These are phyloP conservation scores for Phytophthora hybrid DNA, from an alignment of 352 stramenopile species.

Conservation along the genomic window DNA sequence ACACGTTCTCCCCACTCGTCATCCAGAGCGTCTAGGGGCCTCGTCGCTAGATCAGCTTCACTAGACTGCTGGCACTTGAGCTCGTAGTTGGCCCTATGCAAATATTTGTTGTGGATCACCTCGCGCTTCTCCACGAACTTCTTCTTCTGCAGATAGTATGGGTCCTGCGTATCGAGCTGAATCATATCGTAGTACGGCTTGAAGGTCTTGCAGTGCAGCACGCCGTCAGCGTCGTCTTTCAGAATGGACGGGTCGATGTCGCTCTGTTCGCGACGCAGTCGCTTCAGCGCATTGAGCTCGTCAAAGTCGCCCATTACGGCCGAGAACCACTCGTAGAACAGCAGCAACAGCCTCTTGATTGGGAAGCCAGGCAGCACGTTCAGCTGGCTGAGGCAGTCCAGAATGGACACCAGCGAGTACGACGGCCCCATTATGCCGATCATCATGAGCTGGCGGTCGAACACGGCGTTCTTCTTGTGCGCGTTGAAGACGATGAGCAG, in stretches of 20 bases:
- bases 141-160: slow-evolving; percentile 77
- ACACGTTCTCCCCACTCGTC: slow-evolving; percentile 79
- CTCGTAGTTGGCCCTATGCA: slow-evolving; percentile 70
- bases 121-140: slow-evolving; percentile 73
- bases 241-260: slow-evolving; percentile 51
- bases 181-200: slow-evolving; percentile 58
- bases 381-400: slow-evolving; percentile 78
- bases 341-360: slow-evolving; percentile 79
- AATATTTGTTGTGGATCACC: slow-evolving; percentile 77
- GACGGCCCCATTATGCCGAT: slow-evolving; percentile 66
- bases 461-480: slow-evolving; percentile 66
- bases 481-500: slow-evolving; percentile 81
- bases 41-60: slow-evolving; percentile 56
- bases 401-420: slow-evolving; percentile 69
- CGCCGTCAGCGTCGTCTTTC: slow-evolving; percentile 58
- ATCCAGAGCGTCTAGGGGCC: slow-evolving; percentile 58
- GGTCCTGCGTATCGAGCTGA: slow-evolving; percentile 65
- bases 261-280: slow-evolving; percentile 50
- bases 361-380: slow-evolving; percentile 80
- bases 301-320: slow-evolving; percentile 63
- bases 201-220: slow-evolving; percentile 77
- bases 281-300: slow-evolving; percentile 64
- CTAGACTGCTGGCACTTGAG: slow-evolving; percentile 55
- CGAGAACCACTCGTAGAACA: slow-evolving; percentile 77
- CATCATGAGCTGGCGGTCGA: slow-evolving; percentile 75